Evolutionary conservation across 2,329 filamentous ascomycete species (phyloP), one percentile per base, ranked within the genome.

Genomic region (Hymenoscyphus scutula): DNA sequence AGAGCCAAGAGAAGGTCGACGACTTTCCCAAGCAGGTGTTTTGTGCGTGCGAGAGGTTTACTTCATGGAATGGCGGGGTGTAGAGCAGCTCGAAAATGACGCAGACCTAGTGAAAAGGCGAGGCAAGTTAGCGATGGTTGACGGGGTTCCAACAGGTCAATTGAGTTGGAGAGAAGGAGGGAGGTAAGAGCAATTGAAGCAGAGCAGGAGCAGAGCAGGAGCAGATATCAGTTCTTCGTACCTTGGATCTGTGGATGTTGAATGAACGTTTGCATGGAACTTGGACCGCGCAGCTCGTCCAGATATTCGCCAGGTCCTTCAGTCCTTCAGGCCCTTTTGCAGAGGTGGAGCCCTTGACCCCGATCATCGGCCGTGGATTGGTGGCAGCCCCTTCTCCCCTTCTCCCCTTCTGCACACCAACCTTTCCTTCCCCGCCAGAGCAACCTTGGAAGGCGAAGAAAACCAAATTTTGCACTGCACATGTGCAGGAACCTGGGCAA

Each of bases 11-110:
- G 62, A 48, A 30, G 37, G 38, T 63, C 37, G 53, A 68, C 64
- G 65, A 64, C 48, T 61, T 65, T 69, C 65, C 68, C 65, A 67
- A 67, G 67, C 67, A 69, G 63, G 57, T 65, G 57, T 63, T 53
- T 48, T 48, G 41, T 48, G 41, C 23, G 41, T 48, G 41, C 41
- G 41, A 51, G 60, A 29, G 56, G 63, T 64, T 70, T n/a, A 70
- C 70, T 64, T 69, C 67, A 71, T 71, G 62, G 59, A 63, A 69
- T 65, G 66, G 70, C 67, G 69, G 69, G 68, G 67, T 62, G 38
- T 8, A 54, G 60, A 55, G 48, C 45, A n/a, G n/a, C n/a, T 57
- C 45, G 53, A 68, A 69, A 70, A 69, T 71, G 68, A 65, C 67
- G 67, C 69, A 70, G 62, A 66, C 62, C 41, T 67, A 65, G 59